These are phyloP conservation scores for Apiotrichum veenhuisii DNA, from an alignment of 1,284 basidiomycete species.

Conservation along the genomic window DNA sequence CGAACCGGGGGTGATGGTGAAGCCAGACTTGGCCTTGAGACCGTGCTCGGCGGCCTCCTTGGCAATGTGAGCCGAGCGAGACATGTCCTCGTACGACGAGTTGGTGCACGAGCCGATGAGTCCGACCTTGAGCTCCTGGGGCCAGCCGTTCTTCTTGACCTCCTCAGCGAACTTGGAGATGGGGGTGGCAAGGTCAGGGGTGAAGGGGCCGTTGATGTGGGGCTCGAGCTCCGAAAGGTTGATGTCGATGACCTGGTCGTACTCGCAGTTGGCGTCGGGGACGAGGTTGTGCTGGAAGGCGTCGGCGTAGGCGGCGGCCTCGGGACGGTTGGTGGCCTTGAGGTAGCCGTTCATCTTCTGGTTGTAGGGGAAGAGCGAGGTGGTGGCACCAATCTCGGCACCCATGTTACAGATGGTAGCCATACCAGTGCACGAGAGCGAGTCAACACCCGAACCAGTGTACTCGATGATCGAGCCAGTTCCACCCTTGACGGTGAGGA, in stretches of 20 bases:
- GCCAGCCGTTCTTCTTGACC: slow-evolving; percentile 96
- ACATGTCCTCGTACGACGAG: slow-evolving; percentile 99
- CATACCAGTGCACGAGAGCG: slow-evolving; percentile 98
- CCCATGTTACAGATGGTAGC: slow-evolving; percentile 99
- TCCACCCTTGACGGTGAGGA: slow-evolving; percentile 95
- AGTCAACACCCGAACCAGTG: slow-evolving; percentile 88
- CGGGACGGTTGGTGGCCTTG: slow-evolving; percentile 82
- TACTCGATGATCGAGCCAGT: slow-evolving; percentile 97
- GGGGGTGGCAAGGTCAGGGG: slow-evolving; percentile 90
- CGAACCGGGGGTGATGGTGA: slow-evolving; percentile 96
- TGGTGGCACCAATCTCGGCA: slow-evolving; percentile 98
- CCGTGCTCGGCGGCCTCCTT: slow-evolving; percentile 83
- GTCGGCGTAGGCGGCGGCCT: slow-evolving; percentile 86
- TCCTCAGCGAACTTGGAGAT: slow-evolving; percentile 91
- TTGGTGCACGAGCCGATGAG: slow-evolving; percentile 99
- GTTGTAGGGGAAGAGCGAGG: slow-evolving; percentile 99
- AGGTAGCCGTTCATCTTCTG: slow-evolving; percentile 89
- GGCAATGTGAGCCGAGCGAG: slow-evolving; percentile 90
- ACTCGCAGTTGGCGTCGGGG: slow-evolving; percentile 85
- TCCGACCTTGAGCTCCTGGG: slow-evolving; percentile 91
- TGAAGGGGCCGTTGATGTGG: slow-evolving; percentile 99
- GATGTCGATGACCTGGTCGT: slow-evolving; percentile 92
- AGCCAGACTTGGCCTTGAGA: slow-evolving; percentile 83
- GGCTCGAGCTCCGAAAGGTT: slow-evolving; percentile 96
- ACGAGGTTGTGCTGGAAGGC: slow-evolving; percentile 80